Conservation (phyloP, 1,139 yeast genomes). For the Yamadazyma conglobata region DNA sequence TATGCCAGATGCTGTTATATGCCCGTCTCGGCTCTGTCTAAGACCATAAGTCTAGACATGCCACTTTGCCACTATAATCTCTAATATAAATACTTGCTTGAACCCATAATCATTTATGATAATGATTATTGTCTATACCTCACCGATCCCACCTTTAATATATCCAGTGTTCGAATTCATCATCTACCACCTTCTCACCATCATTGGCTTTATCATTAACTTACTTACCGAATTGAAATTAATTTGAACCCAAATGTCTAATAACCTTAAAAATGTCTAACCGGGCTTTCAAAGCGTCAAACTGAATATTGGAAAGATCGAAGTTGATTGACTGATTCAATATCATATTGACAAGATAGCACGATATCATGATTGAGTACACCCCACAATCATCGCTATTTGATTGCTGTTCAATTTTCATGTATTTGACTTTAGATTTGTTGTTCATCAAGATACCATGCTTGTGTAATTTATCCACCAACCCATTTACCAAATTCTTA, state of each 20-base stretch:
- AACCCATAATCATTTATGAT: no score
- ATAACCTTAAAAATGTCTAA: conserved; percentile 21
- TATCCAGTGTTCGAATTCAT: neutral
- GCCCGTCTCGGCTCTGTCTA: no score
- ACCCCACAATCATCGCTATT: conserved; percentile 50
- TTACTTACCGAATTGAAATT: neutral
- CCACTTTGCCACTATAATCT: no score
- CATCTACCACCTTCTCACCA: conserved; percentile 1
- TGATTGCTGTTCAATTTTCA: conserved; percentile 41
- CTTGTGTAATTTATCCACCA: conserved; percentile 21
- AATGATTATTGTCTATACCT: no score
- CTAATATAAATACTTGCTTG: no score
- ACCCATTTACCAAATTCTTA: conserved; percentile 19
- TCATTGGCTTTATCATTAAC: conserved; percentile 4
- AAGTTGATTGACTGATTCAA: conserved; percentile 20
- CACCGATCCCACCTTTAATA: no score
- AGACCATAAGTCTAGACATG: no score
- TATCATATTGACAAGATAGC: conserved; percentile 28
- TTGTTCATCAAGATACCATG: conserved; percentile 8
- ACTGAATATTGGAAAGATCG: conserved; percentile 24
- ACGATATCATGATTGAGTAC: conserved; percentile 38
- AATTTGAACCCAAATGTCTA: conserved; percentile 1
- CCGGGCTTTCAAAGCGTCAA: conserved; percentile 31
- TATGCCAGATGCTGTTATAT: no score
- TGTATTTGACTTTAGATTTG: conserved; percentile 21